Evolutionary conservation across 2,329 filamentous ascomycete genomes (phyloP).

Genomic region (Dryadomyces quercivorus): DNA sequence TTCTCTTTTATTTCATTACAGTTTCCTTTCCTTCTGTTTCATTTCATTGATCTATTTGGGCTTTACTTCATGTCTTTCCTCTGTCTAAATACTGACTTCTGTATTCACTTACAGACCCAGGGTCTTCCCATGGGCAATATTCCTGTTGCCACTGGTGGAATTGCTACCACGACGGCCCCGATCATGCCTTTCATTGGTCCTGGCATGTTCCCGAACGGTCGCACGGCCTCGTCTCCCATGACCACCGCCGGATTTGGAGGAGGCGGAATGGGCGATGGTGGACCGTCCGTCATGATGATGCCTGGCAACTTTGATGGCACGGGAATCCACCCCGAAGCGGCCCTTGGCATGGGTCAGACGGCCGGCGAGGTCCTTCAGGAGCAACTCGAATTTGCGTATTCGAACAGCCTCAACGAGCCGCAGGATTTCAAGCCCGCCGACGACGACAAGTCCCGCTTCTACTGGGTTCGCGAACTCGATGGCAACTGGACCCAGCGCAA

Average conservation of each 20-base stretch:
- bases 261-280: constrained; percentile 5
- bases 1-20: background rate
- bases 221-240: too few species aligned
- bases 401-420: constrained; percentile 38
- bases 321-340: constrained; percentile 29
- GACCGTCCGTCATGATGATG: constrained; percentile 18
- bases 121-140: background rate
- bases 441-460: constrained; percentile 46
- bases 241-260: constrained; percentile 4
- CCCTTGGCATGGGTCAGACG: constrained; percentile 40
- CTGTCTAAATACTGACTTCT: background rate
- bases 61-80: background rate
- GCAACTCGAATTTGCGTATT: constrained; percentile 34
- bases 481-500: constrained; percentile 47
- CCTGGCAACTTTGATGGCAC: constrained; percentile 2
- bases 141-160: constrained; percentile 5
- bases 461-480: constrained; percentile 49
- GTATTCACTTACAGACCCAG: background rate
- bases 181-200: constrained; percentile 7
- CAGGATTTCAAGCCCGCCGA: constrained; percentile 54
- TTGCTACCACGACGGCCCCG: constrained; percentile 10
- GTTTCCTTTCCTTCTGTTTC: background rate
- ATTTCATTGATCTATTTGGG: background rate
- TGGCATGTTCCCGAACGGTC: constrained; percentile 6
- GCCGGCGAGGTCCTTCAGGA: constrained; percentile 32